Evolutionary conservation across 2,329 filamentous ascomycete species (phyloP).

Genomic region (Diaporthe ilicicola): DNA sequence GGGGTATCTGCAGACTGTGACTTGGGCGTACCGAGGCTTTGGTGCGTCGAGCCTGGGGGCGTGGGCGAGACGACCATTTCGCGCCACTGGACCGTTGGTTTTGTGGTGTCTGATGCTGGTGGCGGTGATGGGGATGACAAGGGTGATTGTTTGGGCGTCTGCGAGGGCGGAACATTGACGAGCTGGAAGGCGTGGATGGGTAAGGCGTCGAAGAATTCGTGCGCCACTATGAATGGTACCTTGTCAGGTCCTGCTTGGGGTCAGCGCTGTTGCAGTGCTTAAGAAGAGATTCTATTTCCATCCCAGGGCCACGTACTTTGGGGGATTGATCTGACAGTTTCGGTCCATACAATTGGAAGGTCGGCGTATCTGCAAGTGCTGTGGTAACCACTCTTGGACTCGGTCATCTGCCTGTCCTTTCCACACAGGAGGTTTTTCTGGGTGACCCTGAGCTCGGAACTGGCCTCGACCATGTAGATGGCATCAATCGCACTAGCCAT

Average conservation of each 20-base stretch:
- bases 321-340: slow-evolving; percentile 86
- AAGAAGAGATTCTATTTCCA: background rate
- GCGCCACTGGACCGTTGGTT: slow-evolving; percentile 71
- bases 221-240: slow-evolving; percentile 91
- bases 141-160: slow-evolving; percentile 45
- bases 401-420: slow-evolving; percentile 68
- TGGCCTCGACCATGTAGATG: slow-evolving; percentile 97
- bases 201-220: slow-evolving; percentile 98
- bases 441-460: slow-evolving; percentile 75
- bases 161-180: slow-evolving; percentile 53
- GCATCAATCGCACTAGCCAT: slow-evolving; percentile 81
- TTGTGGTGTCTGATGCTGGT: slow-evolving; percentile 46
- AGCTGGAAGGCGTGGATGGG: slow-evolving; percentile 96
- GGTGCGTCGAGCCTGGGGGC: slow-evolving; percentile 62
- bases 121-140: slow-evolving; percentile 50
- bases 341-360: slow-evolving; percentile 86
- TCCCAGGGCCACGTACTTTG: slow-evolving; percentile 57
- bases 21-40: slow-evolving; percentile 62
- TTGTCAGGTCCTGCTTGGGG: slow-evolving; percentile 64
- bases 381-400: slow-evolving; percentile 77
- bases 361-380: slow-evolving; percentile 79
- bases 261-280: background rate
- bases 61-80: slow-evolving; percentile 81
- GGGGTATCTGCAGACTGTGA: slow-evolving; percentile 58
- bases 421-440: slow-evolving; percentile 88